Conservation (phyloP, 768 basidiomycete species). For the Russula emetica region DNA sequence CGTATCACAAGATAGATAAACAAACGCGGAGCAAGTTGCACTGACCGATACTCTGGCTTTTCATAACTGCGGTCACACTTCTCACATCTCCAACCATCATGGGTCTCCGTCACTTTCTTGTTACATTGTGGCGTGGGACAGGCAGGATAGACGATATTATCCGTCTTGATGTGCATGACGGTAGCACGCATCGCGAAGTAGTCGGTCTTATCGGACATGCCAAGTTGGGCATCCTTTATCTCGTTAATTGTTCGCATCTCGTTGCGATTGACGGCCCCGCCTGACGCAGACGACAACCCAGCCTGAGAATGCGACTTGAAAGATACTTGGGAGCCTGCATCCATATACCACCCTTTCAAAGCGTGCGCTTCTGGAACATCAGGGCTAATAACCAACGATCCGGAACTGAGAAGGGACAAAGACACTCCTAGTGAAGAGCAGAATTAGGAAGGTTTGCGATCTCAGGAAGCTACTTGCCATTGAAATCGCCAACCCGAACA, state of each 20-base stretch:
- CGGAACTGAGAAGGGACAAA: constrained; percentile 77
- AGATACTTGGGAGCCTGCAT: constrained; percentile 51
- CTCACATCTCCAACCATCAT: constrained; percentile 85
- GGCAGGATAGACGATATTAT: constrained; percentile 83
- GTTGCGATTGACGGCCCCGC: constrained; percentile 55
- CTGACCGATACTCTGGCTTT: constrained; percentile 77
- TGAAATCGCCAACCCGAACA: constrained; percentile 89
- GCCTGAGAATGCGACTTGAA: constrained; percentile 70
- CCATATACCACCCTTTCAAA: constrained; percentile 91
- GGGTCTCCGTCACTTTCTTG: constrained; percentile 79
- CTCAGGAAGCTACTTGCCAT: constrained; percentile 45
- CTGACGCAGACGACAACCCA: constrained; percentile 38
- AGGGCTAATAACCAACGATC: constrained; percentile 80
- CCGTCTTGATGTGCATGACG: constrained; percentile 80
- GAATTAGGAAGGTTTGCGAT: constrained; percentile 22
- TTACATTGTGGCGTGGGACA: constrained; percentile 77
- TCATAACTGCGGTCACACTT: constrained; percentile 76
- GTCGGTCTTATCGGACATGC: constrained; percentile 71
- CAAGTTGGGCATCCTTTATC: constrained; percentile 73
- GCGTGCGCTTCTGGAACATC: constrained; percentile 86
- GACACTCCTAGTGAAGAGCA: constrained; percentile 54
- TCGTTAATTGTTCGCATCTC: constrained; percentile 72
- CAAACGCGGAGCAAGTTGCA: constrained; percentile 14
- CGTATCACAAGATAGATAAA: constrained; percentile 6
- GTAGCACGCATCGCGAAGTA: constrained; percentile 80